phyloP scores from a whole-genome alignment of 2,329 filamentous ascomycete species.

The Hysterium pulicare region DNA sequence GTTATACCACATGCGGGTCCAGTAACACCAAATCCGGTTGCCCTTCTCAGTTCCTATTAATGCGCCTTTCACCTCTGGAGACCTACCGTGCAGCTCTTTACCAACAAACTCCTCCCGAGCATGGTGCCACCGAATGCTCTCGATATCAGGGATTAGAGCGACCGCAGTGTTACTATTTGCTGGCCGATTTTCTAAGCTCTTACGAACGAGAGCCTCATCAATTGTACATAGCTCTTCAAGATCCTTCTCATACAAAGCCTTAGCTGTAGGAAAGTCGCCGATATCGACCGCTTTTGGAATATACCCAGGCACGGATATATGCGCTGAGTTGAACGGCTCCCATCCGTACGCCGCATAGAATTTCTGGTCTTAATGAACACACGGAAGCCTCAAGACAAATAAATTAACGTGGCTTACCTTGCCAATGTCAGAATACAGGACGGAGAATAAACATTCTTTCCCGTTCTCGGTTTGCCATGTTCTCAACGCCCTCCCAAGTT shows the following conservation, averaged over 20 bases:
- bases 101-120: conserved; percentile 77
- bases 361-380: conserved; percentile 71
- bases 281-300: conserved; percentile 12
- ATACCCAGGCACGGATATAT: conserved; percentile 61
- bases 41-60: conserved; percentile 53
- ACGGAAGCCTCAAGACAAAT: conserved; percentile 74
- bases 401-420: conserved; percentile 50
- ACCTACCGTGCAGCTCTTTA: conserved; percentile 56
- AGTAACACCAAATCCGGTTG: conserved; percentile 69
- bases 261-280: conserved; percentile 21
- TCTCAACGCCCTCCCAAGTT: conserved; percentile 57
- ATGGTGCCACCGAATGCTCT: conserved; percentile 72
- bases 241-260: conserved; percentile 56
- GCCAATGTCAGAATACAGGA: conserved; percentile 84
- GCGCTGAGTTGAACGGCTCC: conserved; percentile 69
- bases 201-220: conserved; percentile 62
- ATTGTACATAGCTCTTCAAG: conserved; percentile 59
- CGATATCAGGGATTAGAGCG: conserved; percentile 65
- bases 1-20: conserved; percentile 64
- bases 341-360: conserved; percentile 80
- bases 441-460: conserved; percentile 59
- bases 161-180: conserved; percentile 51
- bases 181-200: conserved; percentile 45
- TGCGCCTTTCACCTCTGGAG: conserved; percentile 66
- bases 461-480: conserved; percentile 49